phyloP scores from a whole-genome alignment of 768 basidiomycete species.

The Ramaria sp. region DNA sequence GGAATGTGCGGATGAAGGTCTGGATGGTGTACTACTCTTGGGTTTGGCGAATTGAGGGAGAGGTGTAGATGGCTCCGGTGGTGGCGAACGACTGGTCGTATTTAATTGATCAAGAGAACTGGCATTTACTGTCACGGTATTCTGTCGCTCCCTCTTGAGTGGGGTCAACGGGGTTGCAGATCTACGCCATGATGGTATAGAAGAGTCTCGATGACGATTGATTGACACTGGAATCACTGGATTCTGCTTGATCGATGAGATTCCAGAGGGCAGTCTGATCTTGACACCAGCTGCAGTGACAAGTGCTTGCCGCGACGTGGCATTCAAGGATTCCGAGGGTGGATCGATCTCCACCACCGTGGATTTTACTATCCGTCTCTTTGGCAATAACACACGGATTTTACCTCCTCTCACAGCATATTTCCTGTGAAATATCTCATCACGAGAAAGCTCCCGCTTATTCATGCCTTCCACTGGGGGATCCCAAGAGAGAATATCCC shows the following conservation, averaged over 20 bases:
- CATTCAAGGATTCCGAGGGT: neutral
- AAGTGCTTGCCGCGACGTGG: neutral
- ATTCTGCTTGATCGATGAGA: neutral
- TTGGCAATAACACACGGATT: slow-evolving; percentile 28
- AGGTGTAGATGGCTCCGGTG: slow-evolving; percentile 33
- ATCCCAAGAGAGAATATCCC: slow-evolving; percentile 61
- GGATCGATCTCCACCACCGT: neutral
- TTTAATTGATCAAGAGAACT: slow-evolving; percentile 24
- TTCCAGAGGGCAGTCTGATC: slow-evolving; percentile 1
- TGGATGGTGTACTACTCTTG: neutral
- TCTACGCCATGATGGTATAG: slow-evolving; percentile 31
- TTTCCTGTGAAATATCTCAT: slow-evolving; percentile 53
- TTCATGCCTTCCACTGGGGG: slow-evolving; percentile 61
- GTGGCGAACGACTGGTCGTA: slow-evolving; percentile 58
- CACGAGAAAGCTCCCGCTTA: slow-evolving; percentile 48
- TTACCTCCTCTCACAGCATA: slow-evolving; percentile 23
- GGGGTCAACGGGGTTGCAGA: slow-evolving; percentile 14
- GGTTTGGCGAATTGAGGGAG: neutral
- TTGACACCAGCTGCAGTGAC: slow-evolving; percentile 7
- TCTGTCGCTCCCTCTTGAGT: slow-evolving; percentile 8
- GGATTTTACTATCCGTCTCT: neutral
- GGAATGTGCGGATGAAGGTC: neutral
- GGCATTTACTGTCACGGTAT: neutral
- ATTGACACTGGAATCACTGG: slow-evolving; percentile 12
- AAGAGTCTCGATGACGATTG: slow-evolving; percentile 24